Conservation (phyloP, 805 yeast species). For the Wickerhamomyces rabaulensis region DNA sequence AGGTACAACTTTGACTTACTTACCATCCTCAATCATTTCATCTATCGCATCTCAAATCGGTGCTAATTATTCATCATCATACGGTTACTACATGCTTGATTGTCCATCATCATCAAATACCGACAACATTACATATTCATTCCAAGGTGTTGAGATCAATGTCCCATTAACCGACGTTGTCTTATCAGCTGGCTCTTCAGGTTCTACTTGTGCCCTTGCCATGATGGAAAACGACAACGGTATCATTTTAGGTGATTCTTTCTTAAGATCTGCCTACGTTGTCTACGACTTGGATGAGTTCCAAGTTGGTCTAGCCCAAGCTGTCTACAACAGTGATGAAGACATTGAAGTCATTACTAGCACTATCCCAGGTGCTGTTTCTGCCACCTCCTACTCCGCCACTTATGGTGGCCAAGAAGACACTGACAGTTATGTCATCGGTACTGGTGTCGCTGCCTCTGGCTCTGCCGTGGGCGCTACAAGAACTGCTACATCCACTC, state of each 20-base stretch:
- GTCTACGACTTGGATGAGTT: constrained; percentile 48
- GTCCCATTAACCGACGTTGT: constrained; percentile 41
- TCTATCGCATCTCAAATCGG: constrained; percentile 34
- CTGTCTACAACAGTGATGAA: constrained; percentile 27
- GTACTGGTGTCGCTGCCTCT: constrained; percentile 4
- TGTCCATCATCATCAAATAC: constrained; percentile 31
- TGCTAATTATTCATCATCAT: constrained; percentile 35
- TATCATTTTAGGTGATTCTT: constrained; percentile 46
- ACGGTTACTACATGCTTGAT: constrained; percentile 41
- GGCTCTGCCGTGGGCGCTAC: not conserved
- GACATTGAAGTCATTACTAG: constrained; percentile 41
- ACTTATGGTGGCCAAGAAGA: constrained; percentile 24
- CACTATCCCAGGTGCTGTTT: constrained; percentile 46
- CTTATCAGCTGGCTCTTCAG: constrained; percentile 17
- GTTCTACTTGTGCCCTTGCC: constrained; percentile 40
- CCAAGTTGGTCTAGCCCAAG: constrained; percentile 44
- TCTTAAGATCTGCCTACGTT: constrained; percentile 46
- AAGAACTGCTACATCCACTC: not conserved
- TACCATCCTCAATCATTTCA: constrained; percentile 34
- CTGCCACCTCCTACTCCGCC: constrained; percentile 40
- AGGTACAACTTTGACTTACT: constrained; percentile 39
- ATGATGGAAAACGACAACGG: constrained; percentile 31
- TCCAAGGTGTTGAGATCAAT: constrained; percentile 52
- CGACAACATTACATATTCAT: constrained; percentile 30
- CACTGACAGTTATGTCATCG: constrained; percentile 5